Evolutionary conservation across 345 rosid genomes (phyloP), one percentile per base, ranked within the genome.

Genomic region (Aurinia saxatilis): DNA sequence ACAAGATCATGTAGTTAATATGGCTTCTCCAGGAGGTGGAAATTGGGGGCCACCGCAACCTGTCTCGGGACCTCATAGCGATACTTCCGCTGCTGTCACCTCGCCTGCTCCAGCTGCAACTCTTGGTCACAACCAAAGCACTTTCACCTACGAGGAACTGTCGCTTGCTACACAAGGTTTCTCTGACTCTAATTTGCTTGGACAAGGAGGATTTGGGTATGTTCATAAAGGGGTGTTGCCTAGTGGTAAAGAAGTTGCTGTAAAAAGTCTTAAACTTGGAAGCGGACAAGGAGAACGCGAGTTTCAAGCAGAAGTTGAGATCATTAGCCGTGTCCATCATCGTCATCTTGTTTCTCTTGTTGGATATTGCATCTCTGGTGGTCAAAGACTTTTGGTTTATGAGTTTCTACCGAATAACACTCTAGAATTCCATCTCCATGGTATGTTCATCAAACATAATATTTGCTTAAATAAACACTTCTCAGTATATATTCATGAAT

Each of bases 281-380:
- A 81, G 95, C 1, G 90, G 95, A 18, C 96, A 88, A 67, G 96
- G 96, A 1, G 84, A 83, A 29, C 77, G 81, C 0, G 98, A 88
- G 70, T 91, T 88, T 50, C 88, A 83, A 67, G 92, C 90, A 6
- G 96, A 91, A 77, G 96, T 91, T 15, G 95, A 88, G 66, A 88
- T 86, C 57, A 91, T 91, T 60, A 88, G 96, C 50, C 87, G 92
- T 8, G 98, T 91, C 48, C 98, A 91, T 59, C 98, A 91, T 67
- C 95, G 95, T 29, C 87, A 91, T 66, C 85, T 91, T 3, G 98
- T 91, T 5, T 78, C 98, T 11, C 88, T 91, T 7, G 98, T 86
- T n/a, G 98, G 96, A 0, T 86, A 86, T 59, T 81, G 82, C 67
- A 79, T 84, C 13, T 69, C 79, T 2, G 87, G 82, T 52, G 79